Base-by-base conservation (phyloP, 805 yeast genomes). In the Saccharomyces eubayanus region DNA sequence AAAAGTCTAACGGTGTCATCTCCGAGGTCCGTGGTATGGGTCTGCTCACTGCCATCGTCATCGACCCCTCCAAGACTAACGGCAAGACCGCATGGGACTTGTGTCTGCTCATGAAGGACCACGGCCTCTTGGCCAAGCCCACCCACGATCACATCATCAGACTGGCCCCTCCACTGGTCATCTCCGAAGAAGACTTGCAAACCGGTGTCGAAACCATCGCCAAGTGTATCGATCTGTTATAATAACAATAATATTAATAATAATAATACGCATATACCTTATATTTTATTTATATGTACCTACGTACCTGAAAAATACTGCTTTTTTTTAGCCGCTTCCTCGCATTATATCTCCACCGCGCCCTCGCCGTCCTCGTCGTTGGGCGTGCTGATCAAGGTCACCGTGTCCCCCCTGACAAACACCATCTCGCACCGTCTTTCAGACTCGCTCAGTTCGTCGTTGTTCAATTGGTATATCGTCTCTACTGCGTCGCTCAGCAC, bases 341-440 rank as follows among this genome's bases (percentile, higher is more conserved):
- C 21, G 16, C 5, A n/a, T 8, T 31, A 49, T 49, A 16, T 16
- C 27, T 20, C 27, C 28, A n/a, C 45, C 28, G 41, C 41, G 31
- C 50, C 53, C 51, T 36, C 45, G 47, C 60, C 67, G 11, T 66
- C 69, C 9, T 66, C 67, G 29, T 66, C 67, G 29, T 67, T 51
- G 24, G 77, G 73, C 5, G 84, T 77, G 52, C 86, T 83, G 52
- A 94, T 84, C 61, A 91, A 77, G 50, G 95, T 89, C 47, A 94
- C 98, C 2, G 95, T 84, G 72, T 94, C 99, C n/a, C 99, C 99
- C 74, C 99, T 84, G 14, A 94, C 91, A 72, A 92, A 92, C 46
- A 94, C 83, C 90, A 94, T 88, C 53, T 89, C 96, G 16, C 89
- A 79, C 57, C 78, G 77, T 64, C 83, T 86, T 24, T 76, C 76